Conservation (phyloP, 768 basidiomycete genomes). For the Mycena haematopus region DNA sequence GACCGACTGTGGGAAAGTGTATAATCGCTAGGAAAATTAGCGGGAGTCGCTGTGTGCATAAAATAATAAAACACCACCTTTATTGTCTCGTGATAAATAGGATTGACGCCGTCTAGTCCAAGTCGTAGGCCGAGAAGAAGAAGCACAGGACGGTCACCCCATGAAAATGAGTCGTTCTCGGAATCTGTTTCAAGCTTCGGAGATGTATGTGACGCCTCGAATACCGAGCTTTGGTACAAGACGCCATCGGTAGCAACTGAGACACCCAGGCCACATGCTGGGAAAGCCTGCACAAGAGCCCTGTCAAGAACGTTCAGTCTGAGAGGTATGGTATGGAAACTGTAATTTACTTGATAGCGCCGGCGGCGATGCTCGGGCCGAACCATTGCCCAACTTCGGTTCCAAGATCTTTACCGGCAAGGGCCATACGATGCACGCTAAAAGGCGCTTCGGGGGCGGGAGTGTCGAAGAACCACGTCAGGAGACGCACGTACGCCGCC, state of each 20-base stretch:
- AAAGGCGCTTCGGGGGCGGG: slow-evolving; percentile 87
- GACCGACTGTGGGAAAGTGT: slow-evolving; percentile 93
- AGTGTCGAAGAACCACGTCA: slow-evolving; percentile 96
- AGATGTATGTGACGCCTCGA: slow-evolving; percentile 66
- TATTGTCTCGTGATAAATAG: slow-evolving; percentile 87
- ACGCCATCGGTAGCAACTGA: slow-evolving; percentile 83
- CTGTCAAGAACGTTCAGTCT: slow-evolving; percentile 43
- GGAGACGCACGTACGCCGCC: slow-evolving; percentile 86
- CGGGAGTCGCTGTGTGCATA: background rate
- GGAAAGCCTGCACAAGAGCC: slow-evolving; percentile 77
- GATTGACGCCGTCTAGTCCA: slow-evolving; percentile 93
- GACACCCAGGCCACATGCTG: slow-evolving; percentile 82
- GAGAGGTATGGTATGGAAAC: background rate
- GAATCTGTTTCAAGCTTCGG: slow-evolving; percentile 36
- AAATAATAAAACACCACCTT: slow-evolving; percentile 41
- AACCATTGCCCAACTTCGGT: slow-evolving; percentile 98
- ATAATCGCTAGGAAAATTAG: slow-evolving; percentile 62
- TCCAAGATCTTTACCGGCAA: slow-evolving; percentile 92
- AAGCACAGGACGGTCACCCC: slow-evolving; percentile 88
- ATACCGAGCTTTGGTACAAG: slow-evolving; percentile 87
- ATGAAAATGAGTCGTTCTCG: slow-evolving; percentile 42
- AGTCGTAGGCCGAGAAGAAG: slow-evolving; percentile 86
- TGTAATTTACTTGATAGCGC: slow-evolving; percentile 83
- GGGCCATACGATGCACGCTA: slow-evolving; percentile 94
- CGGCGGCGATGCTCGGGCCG: slow-evolving; percentile 96